These are phyloP conservation scores for Diaporthe citriasiana DNA, from an alignment of 2,329 filamentous ascomycete genomes.

Conservation along the genomic window DNA sequence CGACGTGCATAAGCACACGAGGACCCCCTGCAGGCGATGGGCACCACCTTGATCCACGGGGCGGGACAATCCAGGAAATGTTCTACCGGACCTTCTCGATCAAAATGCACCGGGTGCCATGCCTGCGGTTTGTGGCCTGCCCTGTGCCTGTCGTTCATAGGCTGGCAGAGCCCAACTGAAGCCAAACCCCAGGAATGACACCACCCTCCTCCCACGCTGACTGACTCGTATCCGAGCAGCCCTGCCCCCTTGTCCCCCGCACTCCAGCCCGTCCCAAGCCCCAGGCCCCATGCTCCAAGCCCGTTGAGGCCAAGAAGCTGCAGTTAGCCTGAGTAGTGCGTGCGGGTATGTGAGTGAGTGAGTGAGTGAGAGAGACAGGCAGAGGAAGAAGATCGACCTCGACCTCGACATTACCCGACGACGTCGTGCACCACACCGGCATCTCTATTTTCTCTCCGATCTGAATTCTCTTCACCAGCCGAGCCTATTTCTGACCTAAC, in stretches of 20 bases:
- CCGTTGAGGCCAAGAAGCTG: slow-evolving; percentile 29
- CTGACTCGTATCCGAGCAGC: slow-evolving; percentile 25
- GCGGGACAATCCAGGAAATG: background rate
- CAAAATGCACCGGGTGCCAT: background rate
- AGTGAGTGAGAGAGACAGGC: background rate
- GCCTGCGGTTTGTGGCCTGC: background rate
- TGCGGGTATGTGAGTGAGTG: background rate
- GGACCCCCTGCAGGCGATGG: background rate
- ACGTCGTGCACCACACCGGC: slow-evolving; percentile 22
- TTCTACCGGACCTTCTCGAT: slow-evolving; percentile 11
- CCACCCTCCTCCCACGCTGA: background rate
- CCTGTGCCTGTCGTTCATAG: slow-evolving; percentile 1
- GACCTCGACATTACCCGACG: slow-evolving; percentile 24
- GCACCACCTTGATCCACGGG: background rate
- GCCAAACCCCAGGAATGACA: slow-evolving; percentile 1
- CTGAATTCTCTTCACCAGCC: background rate
- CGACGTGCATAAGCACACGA: slow-evolving; percentile 20
- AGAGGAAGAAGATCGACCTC: slow-evolving; percentile 20
- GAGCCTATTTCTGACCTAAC: background rate
- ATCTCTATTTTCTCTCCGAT: background rate
- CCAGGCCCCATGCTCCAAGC: slow-evolving; percentile 9
- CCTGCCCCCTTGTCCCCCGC: slow-evolving; percentile 29
- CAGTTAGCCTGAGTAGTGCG: slow-evolving; percentile 27
- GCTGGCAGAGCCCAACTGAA: background rate
- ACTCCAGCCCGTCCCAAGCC: slow-evolving; percentile 20